Evolutionary conservation across 305 asterid species (phyloP).

Genomic region (Striga hermonthica): DNA sequence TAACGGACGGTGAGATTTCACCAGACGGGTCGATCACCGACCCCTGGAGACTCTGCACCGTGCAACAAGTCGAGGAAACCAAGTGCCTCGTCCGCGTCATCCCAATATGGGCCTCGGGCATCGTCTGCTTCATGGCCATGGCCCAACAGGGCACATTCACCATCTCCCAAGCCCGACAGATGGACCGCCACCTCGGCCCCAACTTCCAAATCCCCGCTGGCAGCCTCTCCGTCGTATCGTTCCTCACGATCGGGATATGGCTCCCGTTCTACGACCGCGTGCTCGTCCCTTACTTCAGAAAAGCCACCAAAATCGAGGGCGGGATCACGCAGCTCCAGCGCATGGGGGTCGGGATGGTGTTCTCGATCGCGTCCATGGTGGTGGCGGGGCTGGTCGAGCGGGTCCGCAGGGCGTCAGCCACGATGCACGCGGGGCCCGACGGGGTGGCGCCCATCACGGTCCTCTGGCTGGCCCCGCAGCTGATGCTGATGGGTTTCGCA

Average conservation of each 20-base stretch:
- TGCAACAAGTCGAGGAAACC: conserved; percentile 71
- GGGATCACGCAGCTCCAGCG: conserved; percentile 76
- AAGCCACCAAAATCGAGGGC: conserved; percentile 50
- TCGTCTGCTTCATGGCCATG: conserved; percentile 59
- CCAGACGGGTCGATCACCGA: conserved; percentile 41
- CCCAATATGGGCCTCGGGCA: conserved; percentile 77
- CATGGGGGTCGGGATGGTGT: conserved; percentile 63
- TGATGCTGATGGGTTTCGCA: conserved; percentile 81
- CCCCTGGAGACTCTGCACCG: conserved; percentile 57
- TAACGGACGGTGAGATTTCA: conserved; percentile 50
- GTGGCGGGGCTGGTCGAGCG: conserved; percentile 59
- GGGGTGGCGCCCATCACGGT: conserved; percentile 62
- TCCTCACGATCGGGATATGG: conserved; percentile 64
- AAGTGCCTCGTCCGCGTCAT: conserved; percentile 56
- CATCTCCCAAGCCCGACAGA: conserved; percentile 54
- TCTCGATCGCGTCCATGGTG: conserved; percentile 59
- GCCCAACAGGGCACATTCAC: conserved; percentile 73
- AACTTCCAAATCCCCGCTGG: conserved; percentile 62
- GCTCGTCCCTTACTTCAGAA: conserved; percentile 50
- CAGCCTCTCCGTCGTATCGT: conserved; percentile 53
- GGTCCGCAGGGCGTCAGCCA: conserved; percentile 43
- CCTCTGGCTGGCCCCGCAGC: conserved; percentile 81
- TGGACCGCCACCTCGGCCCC: conserved; percentile 74
- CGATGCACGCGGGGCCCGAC: conserved; percentile 29
- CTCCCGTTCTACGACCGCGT: conserved; percentile 68